phyloP scores from a whole-genome alignment of 257 asterid genomes.

The Nicotiana paniculata region DNA sequence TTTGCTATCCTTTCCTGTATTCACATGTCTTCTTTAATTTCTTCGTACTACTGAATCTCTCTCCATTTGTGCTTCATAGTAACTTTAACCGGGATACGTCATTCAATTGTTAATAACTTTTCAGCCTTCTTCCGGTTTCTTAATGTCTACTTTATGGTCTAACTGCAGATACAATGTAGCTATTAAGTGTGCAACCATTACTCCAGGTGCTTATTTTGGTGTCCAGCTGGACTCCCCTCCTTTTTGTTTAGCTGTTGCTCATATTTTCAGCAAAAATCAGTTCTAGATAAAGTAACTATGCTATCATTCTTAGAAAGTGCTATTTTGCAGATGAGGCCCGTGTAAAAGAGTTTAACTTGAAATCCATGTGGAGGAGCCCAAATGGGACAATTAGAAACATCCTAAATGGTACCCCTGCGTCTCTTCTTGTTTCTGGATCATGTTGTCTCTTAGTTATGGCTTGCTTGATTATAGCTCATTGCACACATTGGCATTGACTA shows the following conservation, averaged over 20 bases:
- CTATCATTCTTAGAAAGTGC: neutral
- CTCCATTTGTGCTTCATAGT: neutral
- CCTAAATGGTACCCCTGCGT: conserved; percentile 61
- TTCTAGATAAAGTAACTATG: neutral
- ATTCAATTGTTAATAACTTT: neutral
- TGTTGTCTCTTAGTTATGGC: neutral
- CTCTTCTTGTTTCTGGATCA: neutral
- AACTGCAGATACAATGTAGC: conserved; percentile 75
- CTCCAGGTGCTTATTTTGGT: conserved; percentile 52
- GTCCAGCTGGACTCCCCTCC: neutral
- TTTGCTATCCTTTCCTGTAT: neutral
- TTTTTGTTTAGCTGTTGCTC: neutral
- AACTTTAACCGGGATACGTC: neutral
- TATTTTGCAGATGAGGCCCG: conserved; percentile 78
- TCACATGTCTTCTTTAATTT: neutral
- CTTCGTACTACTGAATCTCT: neutral
- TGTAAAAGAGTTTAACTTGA: conserved; percentile 71
- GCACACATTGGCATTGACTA: neutral
- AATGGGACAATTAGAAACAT: conserved; percentile 98
- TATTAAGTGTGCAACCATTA: conserved; percentile 80
- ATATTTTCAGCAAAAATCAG: neutral
- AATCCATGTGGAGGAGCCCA: conserved; percentile 98
- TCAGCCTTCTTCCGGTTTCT: neutral
- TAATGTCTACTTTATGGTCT: conserved; percentile 4
- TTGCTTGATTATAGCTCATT: neutral